Base-by-base conservation (phyloP, 495 filamentous ascomycete species). In the Schizothecium vesticola region DNA sequence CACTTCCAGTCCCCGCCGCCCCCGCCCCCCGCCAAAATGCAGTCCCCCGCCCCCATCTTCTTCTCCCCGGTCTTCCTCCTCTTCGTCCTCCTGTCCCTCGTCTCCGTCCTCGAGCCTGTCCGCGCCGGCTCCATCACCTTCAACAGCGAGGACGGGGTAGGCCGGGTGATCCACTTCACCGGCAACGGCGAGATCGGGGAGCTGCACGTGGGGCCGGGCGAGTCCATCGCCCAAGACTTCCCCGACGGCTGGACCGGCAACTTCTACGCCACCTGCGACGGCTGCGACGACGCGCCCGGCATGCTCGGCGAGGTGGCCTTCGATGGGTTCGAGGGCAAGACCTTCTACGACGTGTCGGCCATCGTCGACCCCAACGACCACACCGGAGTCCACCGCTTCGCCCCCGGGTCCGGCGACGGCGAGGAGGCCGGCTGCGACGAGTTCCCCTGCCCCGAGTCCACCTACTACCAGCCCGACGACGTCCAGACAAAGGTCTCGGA, bases 291-390 rank as follows among this genome's bases (percentile, higher is more conserved):
- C 58, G 68, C 73, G 2, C 77, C 79, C 1, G 84, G 84, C 73
- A 86, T 86, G 83, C 79, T 86, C 21, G 83, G 80, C 29, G 84
- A 86, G 77, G 74, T 85, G 26, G 68, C 77, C 70, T 85, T 81
- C 77, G 73, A 83, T 57, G 78, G 77, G 56, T 84, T 72, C 70
- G 70, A 67, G 23, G 81, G 70, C 64, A 58, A 75, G 10, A 83
- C 76, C 56, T 86, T 75, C 76, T 86, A 80, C 68, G 84, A 86
- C 59, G 82, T 86, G 64, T 85, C 83, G 5, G 83, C 83, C 72
- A 86, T 86, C 64, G 83, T 84, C 71, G 80, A 85, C 75, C 75
- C 81, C 31, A 56, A 70, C 61, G 84, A 86, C 74, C 68, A 73
- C 33, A 28, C 78, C 31, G 76, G 76, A 61, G 79, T 86, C 68